Percentiles rank a stretch among this genome's conserved stretches.
Conservation (phyloP, 2,329 filamentous ascomycete genomes). For the Fusarium sp. region DNA sequence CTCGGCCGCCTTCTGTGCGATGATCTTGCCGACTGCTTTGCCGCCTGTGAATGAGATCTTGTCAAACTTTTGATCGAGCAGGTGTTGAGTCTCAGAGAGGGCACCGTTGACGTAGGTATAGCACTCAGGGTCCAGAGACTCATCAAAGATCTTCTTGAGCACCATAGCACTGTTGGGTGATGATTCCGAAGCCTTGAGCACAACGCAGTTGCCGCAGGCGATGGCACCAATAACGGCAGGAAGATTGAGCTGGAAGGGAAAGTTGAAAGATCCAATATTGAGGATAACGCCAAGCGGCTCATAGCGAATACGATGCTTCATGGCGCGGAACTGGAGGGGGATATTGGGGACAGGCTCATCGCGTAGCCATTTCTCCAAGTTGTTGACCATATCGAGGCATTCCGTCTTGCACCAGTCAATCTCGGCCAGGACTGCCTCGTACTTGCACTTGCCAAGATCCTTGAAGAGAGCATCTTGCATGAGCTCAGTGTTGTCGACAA, state of each 20-base stretch:
- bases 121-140: slow-evolving; percentile 81
- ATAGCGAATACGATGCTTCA: slow-evolving; percentile 84
- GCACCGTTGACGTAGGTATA: slow-evolving; percentile 87
- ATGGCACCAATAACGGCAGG: slow-evolving; percentile 90
- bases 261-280: slow-evolving; percentile 95
- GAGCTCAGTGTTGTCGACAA: slow-evolving; percentile 82
- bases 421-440: slow-evolving; percentile 83
- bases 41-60: slow-evolving; percentile 98
- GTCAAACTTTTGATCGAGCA: slow-evolving; percentile 93
- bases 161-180: slow-evolving; percentile 83
- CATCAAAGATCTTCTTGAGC: slow-evolving; percentile 82
- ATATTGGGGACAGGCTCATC: slow-evolving; percentile 84
- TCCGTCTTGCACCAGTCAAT: slow-evolving; percentile 85
- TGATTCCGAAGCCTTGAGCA: slow-evolving; percentile 92
- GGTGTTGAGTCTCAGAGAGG: slow-evolving; percentile 82
- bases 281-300: slow-evolving; percentile 88
- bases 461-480: slow-evolving; percentile 81
- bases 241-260: slow-evolving; percentile 86
- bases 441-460: slow-evolving; percentile 84
- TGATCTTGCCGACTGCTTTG: slow-evolving; percentile 83
- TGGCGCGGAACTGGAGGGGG: slow-evolving; percentile 74
- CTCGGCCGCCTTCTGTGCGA: slow-evolving; percentile 90
- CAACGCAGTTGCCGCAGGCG: slow-evolving; percentile 88
- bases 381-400: slow-evolving; percentile 82
- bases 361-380: slow-evolving; percentile 85